Percentiles rank a stretch among this genome's conserved stretches.
These are phyloP conservation scores for Annulohypoxylon nitens DNA, from an alignment of 495 filamentous ascomycete genomes.

Conservation along the genomic window DNA sequence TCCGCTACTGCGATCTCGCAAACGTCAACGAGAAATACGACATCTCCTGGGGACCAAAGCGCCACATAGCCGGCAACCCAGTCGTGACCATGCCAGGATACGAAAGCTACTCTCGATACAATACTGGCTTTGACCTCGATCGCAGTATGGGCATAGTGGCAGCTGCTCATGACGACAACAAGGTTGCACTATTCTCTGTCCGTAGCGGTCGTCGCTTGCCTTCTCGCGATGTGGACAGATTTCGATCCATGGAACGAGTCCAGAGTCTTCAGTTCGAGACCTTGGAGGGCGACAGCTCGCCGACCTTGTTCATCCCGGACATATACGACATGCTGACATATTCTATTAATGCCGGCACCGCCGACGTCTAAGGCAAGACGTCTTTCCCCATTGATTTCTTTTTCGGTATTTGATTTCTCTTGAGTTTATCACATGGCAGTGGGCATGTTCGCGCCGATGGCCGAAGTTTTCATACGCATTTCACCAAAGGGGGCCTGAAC, in stretches of 20 bases:
- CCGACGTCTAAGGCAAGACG: background rate
- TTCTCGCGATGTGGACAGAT: conserved; percentile 23
- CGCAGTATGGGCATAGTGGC: conserved; percentile 53
- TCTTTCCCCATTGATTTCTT: conserved; percentile 53
- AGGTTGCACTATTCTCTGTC: conserved; percentile 58
- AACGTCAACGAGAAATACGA: background rate
- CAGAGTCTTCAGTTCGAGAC: conserved; percentile 51
- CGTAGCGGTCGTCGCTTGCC: conserved; percentile 51
- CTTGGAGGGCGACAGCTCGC: conserved; percentile 49
- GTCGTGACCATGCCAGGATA: conserved; percentile 55
- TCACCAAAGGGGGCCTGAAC: too few species aligned
- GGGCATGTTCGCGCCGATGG: too few species aligned
- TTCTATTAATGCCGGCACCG: too few species aligned
- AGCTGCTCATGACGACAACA: conserved; percentile 58
- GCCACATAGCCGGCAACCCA: conserved; percentile 29
- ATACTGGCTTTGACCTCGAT: conserved; percentile 57
- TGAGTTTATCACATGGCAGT: too few species aligned
- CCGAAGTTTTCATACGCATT: too few species aligned
- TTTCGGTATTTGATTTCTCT: too few species aligned
- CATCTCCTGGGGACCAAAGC: background rate
- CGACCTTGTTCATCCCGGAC: conserved; percentile 51
- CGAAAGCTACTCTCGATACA: conserved; percentile 51
- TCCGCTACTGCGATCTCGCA: conserved; percentile 44
- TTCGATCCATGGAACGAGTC: conserved; percentile 30
- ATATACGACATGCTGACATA: too few species aligned